These are phyloP conservation scores for Haplographium delicatum DNA, from an alignment of 495 filamentous ascomycete species.

Conservation along the genomic window DNA sequence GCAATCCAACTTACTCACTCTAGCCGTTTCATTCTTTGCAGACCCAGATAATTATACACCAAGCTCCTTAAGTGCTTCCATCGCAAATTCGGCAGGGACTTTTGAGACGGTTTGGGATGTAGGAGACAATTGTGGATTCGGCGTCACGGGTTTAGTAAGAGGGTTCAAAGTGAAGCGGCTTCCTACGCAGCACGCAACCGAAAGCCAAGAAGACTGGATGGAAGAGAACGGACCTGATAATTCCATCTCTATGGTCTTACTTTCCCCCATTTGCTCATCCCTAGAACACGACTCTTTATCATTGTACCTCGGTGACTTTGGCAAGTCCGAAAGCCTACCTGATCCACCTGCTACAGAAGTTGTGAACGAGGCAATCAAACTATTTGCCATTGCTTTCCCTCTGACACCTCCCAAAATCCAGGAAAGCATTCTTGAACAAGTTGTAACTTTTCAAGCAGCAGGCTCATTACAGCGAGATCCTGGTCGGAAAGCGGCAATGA, in stretches of 20 bases:
- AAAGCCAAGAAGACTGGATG: conserved; percentile 52
- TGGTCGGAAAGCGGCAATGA: conserved; percentile 82
- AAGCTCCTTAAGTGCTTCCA: conserved; percentile 82
- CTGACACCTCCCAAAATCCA: conserved; percentile 86
- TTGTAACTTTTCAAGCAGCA: conserved; percentile 79
- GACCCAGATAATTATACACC: conserved; percentile 85
- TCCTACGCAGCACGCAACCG: conserved; percentile 61
- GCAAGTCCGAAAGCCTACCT: conserved; percentile 47
- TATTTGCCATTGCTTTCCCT: conserved; percentile 87
- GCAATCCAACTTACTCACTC: conserved; percentile 89
- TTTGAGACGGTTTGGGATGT: conserved; percentile 96
- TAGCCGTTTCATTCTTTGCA: conserved; percentile 86
- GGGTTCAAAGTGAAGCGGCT: conserved; percentile 69
- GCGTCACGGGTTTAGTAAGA: conserved; percentile 76
- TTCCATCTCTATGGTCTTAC: conserved; percentile 60
- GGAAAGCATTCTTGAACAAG: conserved; percentile 90
- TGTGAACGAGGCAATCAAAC: conserved; percentile 84
- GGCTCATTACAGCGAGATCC: conserved; percentile 76
- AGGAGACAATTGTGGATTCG: conserved; percentile 90
- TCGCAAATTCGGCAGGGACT: conserved; percentile 81
- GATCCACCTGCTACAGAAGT: conserved; percentile 90
- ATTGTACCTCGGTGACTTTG: conserved; percentile 67
- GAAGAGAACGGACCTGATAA: conserved; percentile 60
- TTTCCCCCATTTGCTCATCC: conserved; percentile 74
- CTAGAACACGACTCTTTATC: conserved; percentile 86